Conservation (phyloP, 1,139 yeast genomes). For the Lodderomyces oxycetoniae region DNA sequence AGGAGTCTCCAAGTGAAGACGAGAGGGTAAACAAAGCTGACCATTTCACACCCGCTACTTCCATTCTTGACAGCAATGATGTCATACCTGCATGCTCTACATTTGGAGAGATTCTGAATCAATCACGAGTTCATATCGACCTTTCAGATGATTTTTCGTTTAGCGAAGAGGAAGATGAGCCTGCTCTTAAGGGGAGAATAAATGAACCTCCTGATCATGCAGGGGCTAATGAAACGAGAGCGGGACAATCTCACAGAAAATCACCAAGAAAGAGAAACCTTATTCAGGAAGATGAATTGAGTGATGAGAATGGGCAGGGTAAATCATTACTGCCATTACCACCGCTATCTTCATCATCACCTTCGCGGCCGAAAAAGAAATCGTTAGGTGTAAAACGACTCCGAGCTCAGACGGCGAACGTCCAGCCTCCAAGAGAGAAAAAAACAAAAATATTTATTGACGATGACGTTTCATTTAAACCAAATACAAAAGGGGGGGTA, state of each 20-base stretch:
- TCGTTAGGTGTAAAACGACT: slow-evolving; percentile 18
- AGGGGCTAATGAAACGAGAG: neutral
- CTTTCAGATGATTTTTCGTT: slow-evolving; percentile 4
- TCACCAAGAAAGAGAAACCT: slow-evolving; percentile 3
- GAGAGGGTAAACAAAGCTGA: neutral
- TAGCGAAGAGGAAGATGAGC: slow-evolving; percentile 3
- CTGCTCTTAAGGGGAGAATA: too few species aligned
- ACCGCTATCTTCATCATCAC: too few species aligned
- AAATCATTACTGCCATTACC: too few species aligned
- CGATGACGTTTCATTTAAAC: too few species aligned
- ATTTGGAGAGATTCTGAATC: neutral
- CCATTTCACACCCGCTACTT: slow-evolving; percentile 3
- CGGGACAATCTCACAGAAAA: neutral
- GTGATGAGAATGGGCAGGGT: too few species aligned
- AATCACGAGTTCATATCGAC: too few species aligned
- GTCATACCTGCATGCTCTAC: neutral
- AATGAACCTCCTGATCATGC: too few species aligned
- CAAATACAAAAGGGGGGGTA: too few species aligned
- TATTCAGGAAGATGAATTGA: slow-evolving; percentile 3
- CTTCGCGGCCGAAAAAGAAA: slow-evolving; percentile 7
- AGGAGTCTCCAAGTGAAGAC: neutral
- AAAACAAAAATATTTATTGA: too few species aligned
- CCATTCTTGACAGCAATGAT: slow-evolving; percentile 1
- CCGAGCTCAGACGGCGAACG: too few species aligned
- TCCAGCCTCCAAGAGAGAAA: too few species aligned